Percentiles rank a stretch among this genome's conserved stretches.
These are phyloP conservation scores for Wallacemonas sp. DNA, from an alignment of 208 protist species.

Conservation along the genomic window DNA sequence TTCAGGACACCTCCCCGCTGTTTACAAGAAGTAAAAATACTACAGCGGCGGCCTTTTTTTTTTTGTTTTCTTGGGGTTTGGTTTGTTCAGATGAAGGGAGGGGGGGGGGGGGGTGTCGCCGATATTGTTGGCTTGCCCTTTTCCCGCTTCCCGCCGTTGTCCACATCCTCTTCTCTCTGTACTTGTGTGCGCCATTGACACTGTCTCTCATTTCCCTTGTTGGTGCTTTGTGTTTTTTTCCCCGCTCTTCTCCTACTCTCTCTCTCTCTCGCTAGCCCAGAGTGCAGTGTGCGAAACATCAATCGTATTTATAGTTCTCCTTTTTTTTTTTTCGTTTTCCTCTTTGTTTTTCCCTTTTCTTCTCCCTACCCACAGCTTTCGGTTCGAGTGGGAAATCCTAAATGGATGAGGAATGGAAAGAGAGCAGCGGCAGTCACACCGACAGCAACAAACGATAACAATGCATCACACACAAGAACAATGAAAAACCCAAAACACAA, in stretches of 20 bases:
- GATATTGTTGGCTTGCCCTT: background rate
- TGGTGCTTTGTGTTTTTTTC: background rate
- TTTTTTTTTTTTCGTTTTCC: constrained; percentile 10
- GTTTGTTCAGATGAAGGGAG: no score
- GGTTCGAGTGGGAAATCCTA: background rate
- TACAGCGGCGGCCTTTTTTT: no score
- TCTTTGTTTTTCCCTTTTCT: background rate
- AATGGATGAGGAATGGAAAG: no score
- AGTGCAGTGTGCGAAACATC: background rate
- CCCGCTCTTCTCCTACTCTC: background rate
- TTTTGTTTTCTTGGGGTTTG: no score
- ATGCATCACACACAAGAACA: no score
- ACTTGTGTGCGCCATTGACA: no score
- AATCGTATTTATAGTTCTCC: background rate
- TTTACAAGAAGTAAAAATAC: constrained; percentile 16
- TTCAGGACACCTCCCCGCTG: constrained; percentile 23
- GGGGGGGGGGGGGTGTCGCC: no score
- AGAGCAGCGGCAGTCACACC: no score
- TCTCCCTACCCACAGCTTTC: background rate
- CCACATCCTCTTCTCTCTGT: no score
- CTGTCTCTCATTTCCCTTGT: background rate
- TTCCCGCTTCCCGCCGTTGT: no score
- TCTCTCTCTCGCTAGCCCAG: background rate
- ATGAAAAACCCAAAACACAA: no score
- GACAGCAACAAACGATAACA: no score